A percentile compares a stretch with the other conserved stretches of the same genome.
These are phyloP conservation scores for Dichotomopilus funicola DNA, from an alignment of 2,329 filamentous ascomycete genomes.

Conservation along the genomic window DNA sequence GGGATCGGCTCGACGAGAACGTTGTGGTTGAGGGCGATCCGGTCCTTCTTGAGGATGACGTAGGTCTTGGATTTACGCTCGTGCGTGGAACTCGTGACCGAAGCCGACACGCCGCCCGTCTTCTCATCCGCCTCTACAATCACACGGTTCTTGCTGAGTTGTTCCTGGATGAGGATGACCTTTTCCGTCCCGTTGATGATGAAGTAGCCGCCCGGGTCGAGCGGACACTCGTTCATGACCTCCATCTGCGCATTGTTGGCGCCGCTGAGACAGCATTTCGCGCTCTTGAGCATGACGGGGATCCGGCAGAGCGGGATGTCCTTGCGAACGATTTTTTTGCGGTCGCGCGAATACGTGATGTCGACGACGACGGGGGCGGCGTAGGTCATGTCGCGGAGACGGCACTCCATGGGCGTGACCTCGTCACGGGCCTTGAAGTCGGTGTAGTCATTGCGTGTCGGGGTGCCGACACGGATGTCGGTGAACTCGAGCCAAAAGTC, in stretches of 20 bases:
- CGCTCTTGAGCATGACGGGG: conserved; percentile 95
- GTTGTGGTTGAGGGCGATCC: conserved; percentile 85
- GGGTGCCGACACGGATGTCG: conserved; percentile 79
- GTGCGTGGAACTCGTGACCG: conserved; percentile 94
- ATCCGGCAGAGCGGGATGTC: conserved; percentile 81
- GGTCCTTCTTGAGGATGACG: conserved; percentile 87
- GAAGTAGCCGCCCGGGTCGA: conserved; percentile 96
- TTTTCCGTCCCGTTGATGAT: conserved; percentile 97
- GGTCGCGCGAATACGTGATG: conserved; percentile 80
- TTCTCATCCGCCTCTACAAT: conserved; percentile 92
- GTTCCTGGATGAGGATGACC: conserved; percentile 96
- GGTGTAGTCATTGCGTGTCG: conserved; percentile 71
- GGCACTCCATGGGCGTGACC: conserved; percentile 93
- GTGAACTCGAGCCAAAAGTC: conserved; percentile 91
- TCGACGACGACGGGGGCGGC: conserved; percentile 90
- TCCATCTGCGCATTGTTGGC: conserved; percentile 87
- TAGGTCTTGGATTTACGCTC: conserved; percentile 98
- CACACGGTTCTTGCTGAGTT: conserved; percentile 97
- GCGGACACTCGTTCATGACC: conserved; percentile 84
- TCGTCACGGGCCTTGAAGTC: conserved; percentile 63
- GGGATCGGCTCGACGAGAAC: conserved; percentile 90
- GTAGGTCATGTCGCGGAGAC: conserved; percentile 95
- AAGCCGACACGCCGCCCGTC: conserved; percentile 89
- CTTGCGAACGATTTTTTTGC: conserved; percentile 65
- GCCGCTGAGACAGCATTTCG: conserved; percentile 78